Evolutionary conservation across 2,329 filamentous ascomycete species (phyloP).

Genomic region (Coniella lustricola): DNA sequence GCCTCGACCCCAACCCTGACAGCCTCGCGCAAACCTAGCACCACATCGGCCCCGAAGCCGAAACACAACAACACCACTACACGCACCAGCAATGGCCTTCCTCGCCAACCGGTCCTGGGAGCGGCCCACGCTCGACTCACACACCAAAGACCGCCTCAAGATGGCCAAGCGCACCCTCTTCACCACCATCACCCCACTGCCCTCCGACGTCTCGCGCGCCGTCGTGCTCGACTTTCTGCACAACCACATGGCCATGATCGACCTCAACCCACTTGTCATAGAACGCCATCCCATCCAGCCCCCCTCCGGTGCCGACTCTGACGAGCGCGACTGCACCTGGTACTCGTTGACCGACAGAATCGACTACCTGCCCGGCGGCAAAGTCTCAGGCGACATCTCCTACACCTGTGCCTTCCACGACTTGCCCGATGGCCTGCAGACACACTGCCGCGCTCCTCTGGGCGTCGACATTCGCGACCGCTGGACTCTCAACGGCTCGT

Average conservation of each 20-base stretch:
- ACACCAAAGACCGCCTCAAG: neutral
- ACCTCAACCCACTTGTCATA: conserved; percentile 76
- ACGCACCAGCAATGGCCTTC: no score
- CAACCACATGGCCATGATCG: conserved; percentile 76
- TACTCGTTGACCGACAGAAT: conserved; percentile 74
- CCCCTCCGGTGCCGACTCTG: conserved; percentile 57
- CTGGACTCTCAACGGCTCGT: conserved; percentile 67
- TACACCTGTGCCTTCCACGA: conserved; percentile 81
- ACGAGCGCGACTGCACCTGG: conserved; percentile 70
- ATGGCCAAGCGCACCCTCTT: conserved; percentile 69
- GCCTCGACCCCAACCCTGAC: no score
- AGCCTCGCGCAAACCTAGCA: no score
- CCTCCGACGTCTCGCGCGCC: conserved; percentile 58
- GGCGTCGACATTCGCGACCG: conserved; percentile 72
- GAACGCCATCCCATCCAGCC: conserved; percentile 62
- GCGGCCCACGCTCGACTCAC: no score
- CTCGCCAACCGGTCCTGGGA: no score
- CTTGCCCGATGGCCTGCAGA: conserved; percentile 65
- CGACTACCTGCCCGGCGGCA: conserved; percentile 62
- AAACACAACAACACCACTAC: no score
- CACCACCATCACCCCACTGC: conserved; percentile 73
- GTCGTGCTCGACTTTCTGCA: conserved; percentile 71
- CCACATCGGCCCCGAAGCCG: no score
- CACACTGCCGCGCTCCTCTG: conserved; percentile 76
- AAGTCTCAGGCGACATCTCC: conserved; percentile 58